Base-by-base conservation (phyloP, 163 green algal species). In the Prototheca wickerhamii region DNA sequence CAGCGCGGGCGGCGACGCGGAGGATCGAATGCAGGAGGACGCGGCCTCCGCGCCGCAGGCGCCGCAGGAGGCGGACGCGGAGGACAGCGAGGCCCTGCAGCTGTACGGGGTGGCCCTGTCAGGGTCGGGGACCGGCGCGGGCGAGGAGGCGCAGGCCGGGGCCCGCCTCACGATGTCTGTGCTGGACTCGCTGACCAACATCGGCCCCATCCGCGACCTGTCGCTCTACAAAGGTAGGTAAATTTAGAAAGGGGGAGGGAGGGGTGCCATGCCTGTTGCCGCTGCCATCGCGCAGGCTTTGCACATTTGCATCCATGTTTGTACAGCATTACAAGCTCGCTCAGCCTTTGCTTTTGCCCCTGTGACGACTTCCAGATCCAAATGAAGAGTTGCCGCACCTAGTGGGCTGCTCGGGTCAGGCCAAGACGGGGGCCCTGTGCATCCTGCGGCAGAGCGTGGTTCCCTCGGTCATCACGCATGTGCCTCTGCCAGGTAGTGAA, bases 391-490 rank as follows among this genome's bases (percentile, higher is more conserved):
- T 71, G 1, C 73, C 70, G 3, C 61, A 73, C 37, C 65, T 86
- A 30, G 62, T 89, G 60, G 74, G 77, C 21, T 77, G 74, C 32
- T 75, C 74, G 28, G 88, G 86, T 1, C 61, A 79, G 57, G 84
- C 76, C 31, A 81, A 87, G 64, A 79, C 77, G 42, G 90, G 91
- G 4, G 77, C 79, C 4, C 61, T 97, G 10, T 76, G 79, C 0
- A 65, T 96, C 25, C 71, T 95, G 29, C 74, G 87, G 6, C 74
- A 76, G n/a, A 74, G 80, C 32, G 53, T 97, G 37, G 65, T 89
- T 2, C 77, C 87, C 0, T 86, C 95, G 10, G 59, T 92, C 30
- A 76, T 94, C 28, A 89, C 83, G 0, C 81, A 91, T 33, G 84
- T 95, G 15, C 75, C 75, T 2, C 67, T 90, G 30, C 42, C 76